These are phyloP conservation scores for Craterostigma plantagineum DNA, from an alignment of 257 asterid species.

Conservation along the genomic window DNA sequence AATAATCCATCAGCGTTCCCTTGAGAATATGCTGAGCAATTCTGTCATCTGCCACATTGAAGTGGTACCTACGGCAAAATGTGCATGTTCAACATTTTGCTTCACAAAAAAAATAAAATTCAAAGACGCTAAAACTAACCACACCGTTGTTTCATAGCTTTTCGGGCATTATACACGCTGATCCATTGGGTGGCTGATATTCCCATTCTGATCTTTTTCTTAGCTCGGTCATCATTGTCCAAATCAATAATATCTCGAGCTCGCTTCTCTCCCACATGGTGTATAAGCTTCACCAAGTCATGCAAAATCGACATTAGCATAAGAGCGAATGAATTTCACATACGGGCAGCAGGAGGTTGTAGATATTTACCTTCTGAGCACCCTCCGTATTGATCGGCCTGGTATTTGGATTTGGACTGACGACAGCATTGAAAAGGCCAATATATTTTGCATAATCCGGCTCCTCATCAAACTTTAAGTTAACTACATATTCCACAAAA, in stretches of 20 bases:
- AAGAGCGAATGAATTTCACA: not conserved
- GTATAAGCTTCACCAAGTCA: slow-evolving; percentile 18
- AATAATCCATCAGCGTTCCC: slow-evolving; percentile 58
- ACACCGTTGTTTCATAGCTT: slow-evolving; percentile 55
- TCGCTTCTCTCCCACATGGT: slow-evolving; percentile 51
- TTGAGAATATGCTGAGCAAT: slow-evolving; percentile 46
- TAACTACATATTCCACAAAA: slow-evolving; percentile 33
- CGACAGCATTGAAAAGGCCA: slow-evolving; percentile 35
- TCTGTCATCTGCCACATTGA: slow-evolving; percentile 38
- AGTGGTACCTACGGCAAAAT: not conserved
- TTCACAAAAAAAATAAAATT: too few species aligned
- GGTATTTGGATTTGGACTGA: slow-evolving; percentile 34
- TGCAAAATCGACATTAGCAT: not conserved
- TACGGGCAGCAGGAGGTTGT: not conserved
- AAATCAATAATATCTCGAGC: slow-evolving; percentile 26
- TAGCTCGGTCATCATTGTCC: slow-evolving; percentile 43
- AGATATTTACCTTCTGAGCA: slow-evolving; percentile 31
- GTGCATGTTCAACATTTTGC: not conserved
- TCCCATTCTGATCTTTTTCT: slow-evolving; percentile 54
- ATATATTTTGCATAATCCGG: slow-evolving; percentile 39
- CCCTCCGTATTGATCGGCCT: slow-evolving; percentile 49
- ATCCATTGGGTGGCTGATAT: slow-evolving; percentile 61
- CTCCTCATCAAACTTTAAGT: slow-evolving; percentile 44
- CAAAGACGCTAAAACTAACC: not conserved
- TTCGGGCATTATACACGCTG: slow-evolving; percentile 40